Base-by-base conservation (phyloP, 2,329 filamentous ascomycete species). In the Cercospora canescens region DNA sequence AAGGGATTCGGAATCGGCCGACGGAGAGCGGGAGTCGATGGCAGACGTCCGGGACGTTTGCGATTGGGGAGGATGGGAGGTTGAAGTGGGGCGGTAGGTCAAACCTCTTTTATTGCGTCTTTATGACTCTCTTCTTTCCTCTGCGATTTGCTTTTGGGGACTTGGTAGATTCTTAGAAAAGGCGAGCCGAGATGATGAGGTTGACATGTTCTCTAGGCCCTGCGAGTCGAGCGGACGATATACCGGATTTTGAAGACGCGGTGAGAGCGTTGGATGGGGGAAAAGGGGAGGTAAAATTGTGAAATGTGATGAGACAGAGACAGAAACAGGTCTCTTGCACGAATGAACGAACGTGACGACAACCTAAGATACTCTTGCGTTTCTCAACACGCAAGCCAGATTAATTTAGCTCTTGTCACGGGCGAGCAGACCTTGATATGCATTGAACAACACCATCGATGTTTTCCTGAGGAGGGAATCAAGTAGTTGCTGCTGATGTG, bases 21-120 rank as follows among this genome's bases (percentile, higher is more conserved):
- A 88, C 87, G 2, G 87, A 89, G 77, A 90, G 86, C 73, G 89
- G 89, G 41, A 87, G 79, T 69, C 79, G 88, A 60, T 92, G 90
- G 89, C 89, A 92, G 82, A 89, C 80, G 28, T 82, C 85, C 54
- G 90, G 89, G 30, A 86, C 85, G 30, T 92, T 88, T 78, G 88
- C 85, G 2, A 78, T 89, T 30, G 86, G 88, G 73, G 73, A 72
- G 6, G 75, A 81, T 30, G 87, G 87, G 2, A 72, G 79, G 12
- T 82, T 90, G 3, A 80, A 78, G 62, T 89, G 86, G 86, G 80
- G 78, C 4, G 78, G 50, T 62, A 3, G n/a, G 62, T 50, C 6
- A 5, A 35, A 8, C 9, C 21, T 6, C 28, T 32, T 26, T 18
- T 6, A 4, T 21, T 34, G 5, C n/a, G 4, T 7, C 11, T 14